A percentile compares a stretch with the other conserved stretches of the same genome.
Conservation (phyloP, 352 stramenopile species). For the Globisporangium irregulare region DNA sequence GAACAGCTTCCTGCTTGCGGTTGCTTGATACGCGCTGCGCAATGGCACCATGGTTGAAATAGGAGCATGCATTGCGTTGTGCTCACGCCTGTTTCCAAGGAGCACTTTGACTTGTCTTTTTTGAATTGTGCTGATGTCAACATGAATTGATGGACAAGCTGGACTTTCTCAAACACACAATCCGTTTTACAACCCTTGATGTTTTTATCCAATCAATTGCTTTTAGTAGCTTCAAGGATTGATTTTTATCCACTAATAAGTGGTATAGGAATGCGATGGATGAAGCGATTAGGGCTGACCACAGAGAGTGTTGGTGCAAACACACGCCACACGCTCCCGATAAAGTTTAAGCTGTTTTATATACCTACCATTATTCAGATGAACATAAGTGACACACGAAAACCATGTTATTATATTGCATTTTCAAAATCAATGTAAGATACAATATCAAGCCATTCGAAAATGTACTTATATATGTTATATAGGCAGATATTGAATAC, state of each 20-base stretch:
- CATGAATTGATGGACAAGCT: too few relatives aligned
- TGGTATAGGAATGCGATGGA: conserved; percentile 4
- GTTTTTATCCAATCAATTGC: neutral
- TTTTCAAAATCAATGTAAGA: neutral
- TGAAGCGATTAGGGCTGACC: neutral
- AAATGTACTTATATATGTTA: neutral
- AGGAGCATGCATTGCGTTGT: too few relatives aligned
- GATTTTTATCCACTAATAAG: neutral
- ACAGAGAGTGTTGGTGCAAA: conserved; percentile 6
- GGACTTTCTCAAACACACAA: too few relatives aligned
- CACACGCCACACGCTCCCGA: neutral
- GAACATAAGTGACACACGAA: neutral
- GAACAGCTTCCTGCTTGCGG: too few relatives aligned
- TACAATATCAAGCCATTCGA: too few relatives aligned
- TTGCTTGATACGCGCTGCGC: too few relatives aligned
- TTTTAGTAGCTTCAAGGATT: too few relatives aligned
- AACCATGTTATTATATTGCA: neutral
- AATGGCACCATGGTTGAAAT: too few relatives aligned
- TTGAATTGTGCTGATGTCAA: too few relatives aligned
- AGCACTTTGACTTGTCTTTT: too few relatives aligned
- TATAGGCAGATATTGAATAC: neutral
- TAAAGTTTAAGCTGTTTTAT: neutral
- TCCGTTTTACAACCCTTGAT: neutral
- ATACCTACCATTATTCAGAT: neutral
- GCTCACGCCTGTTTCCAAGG: too few relatives aligned